Base-by-base conservation (phyloP, 495 filamentous ascomycete species). In the Bryoglossum gracile region DNA sequence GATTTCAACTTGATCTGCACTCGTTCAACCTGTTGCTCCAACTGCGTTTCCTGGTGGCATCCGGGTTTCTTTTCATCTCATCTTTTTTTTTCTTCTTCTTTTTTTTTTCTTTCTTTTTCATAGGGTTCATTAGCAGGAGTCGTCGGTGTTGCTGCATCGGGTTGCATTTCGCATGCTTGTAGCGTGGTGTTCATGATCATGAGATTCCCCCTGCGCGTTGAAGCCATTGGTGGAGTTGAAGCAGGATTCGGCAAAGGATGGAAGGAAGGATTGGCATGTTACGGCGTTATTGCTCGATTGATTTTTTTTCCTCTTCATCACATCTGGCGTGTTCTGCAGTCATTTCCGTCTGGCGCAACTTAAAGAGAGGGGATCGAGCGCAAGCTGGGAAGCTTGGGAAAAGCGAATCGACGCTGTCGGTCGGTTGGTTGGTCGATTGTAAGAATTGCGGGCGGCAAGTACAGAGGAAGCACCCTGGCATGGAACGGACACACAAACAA, bases 181-280 rank as follows among this genome's bases (percentile, higher is more conserved):
- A 60, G 57, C 57, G 57, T 49, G 57, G 57, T 59, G 48, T 60
- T 53, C 39, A 57, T 43, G 55, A 50, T 53, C 53, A 60, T 56
- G 57, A 60, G 57, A 60, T 60, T 60, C 57, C 57, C 57, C 57
- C 47, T 56, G 34, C 49, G 56, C 57, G 53, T 60, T 49, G 46
- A 56, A 47, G 43, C 43, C 50, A 49, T 55, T 53, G 39, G 43
- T 38, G 57, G 57, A 60, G 53, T 60, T 60, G 57, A 53, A 56
- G 46, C 32, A 48, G 53, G 50, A 56, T 48, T 32, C 48, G 51
- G 49, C 24, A 39, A 28, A 33, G 41, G 42, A 25, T 24, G 48
- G 38, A 48, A 47, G 26, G 51, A 38, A 37, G 14, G 43, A 36
- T n/a, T 44, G 50, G 57, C 57, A 60, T 59, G 50, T 49, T 45